Evolutionary conservation across 106 monocot species (phyloP).

Genomic region (Apostasia ramifera): DNA sequence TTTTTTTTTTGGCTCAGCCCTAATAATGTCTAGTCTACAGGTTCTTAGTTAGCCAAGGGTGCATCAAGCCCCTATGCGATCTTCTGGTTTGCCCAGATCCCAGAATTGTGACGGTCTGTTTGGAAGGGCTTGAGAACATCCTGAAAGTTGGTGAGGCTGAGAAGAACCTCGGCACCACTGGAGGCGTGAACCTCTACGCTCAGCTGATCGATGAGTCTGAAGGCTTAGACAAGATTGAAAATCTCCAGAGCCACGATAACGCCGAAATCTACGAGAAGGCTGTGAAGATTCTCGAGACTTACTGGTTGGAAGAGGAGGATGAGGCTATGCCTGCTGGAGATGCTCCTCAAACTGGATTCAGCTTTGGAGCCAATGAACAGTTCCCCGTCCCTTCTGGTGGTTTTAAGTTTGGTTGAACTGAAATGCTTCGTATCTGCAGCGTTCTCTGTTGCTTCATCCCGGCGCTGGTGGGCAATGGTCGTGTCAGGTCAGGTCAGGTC

Average conservation of each 20-base stretch:
- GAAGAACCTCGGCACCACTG: constrained; percentile 20
- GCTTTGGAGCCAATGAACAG: constrained; percentile 6
- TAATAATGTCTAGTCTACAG: background rate
- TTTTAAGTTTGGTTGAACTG: background rate
- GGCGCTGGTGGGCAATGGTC: no score
- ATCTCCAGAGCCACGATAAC: constrained; percentile 46
- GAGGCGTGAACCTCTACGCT: constrained; percentile 23
- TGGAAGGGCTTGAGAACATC: constrained; percentile 46
- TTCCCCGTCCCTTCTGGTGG: constrained; percentile 1
- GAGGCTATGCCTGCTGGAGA: constrained; percentile 12
- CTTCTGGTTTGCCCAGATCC: constrained; percentile 41
- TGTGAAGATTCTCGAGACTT: constrained; percentile 38
- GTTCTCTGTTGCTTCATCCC: background rate
- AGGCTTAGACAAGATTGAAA: constrained; percentile 42
- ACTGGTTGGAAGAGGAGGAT: constrained; percentile 43
- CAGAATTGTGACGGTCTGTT: constrained; percentile 33
- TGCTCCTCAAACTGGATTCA: constrained; percentile 5
- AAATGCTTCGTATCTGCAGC: background rate
- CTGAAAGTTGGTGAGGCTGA: constrained; percentile 32
- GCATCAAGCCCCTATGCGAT: constrained; percentile 39
- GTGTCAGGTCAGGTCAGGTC: no score
- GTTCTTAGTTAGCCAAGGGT: constrained; percentile 30
- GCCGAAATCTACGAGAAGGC: constrained; percentile 41
- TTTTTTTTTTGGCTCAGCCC: background rate
- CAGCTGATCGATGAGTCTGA: constrained; percentile 34